A percentile compares a stretch with the other conserved stretches of the same genome.
These are phyloP conservation scores for Rhodotorula kratochvilovae DNA, from an alignment of 768 basidiomycete genomes.

Conservation along the genomic window DNA sequence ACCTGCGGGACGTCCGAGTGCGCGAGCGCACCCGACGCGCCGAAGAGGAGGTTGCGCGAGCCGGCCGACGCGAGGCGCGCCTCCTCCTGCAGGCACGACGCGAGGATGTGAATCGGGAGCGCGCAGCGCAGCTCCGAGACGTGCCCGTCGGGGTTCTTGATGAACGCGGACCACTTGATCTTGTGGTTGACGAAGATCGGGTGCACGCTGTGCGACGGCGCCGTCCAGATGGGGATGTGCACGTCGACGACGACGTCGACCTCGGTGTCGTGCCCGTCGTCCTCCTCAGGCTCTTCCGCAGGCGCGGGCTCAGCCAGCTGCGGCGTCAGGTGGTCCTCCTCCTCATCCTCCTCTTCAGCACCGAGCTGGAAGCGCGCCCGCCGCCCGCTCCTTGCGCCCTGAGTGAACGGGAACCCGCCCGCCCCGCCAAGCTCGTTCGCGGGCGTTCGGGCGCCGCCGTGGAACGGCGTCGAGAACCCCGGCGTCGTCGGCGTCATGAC, in stretches of 20 bases:
- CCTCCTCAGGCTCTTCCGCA: conserved; percentile 31
- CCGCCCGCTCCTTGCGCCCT: background rate
- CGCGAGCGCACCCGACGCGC: conserved; percentile 47
- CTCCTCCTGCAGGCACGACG: conserved; percentile 67
- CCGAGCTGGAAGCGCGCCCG: conserved; percentile 26
- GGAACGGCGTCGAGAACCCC: conserved; percentile 23
- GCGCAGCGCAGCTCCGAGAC: conserved; percentile 92
- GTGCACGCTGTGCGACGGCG: conserved; percentile 41
- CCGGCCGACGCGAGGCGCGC: conserved; percentile 66
- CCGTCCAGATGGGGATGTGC: conserved; percentile 56
- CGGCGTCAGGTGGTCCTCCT: conserved; percentile 14
- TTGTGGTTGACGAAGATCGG: conserved; percentile 53
- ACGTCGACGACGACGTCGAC: conserved; percentile 60
- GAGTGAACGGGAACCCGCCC: conserved; percentile 11
- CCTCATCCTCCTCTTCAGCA: conserved; percentile 16
- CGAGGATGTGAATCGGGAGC: conserved; percentile 78
- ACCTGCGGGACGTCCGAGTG: conserved; percentile 56
- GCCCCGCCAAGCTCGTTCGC: background rate
- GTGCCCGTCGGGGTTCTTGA: conserved; percentile 77
- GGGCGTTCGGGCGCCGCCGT: conserved; percentile 16
- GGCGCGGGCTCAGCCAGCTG: background rate
- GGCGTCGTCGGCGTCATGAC: conserved; percentile 28
- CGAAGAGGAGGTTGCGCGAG: conserved; percentile 68
- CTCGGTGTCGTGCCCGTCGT: conserved; percentile 49
- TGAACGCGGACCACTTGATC: conserved; percentile 55